These are phyloP conservation scores for Diplodia corticola DNA, from an alignment of 2,329 filamentous ascomycete genomes.

Conservation along the genomic window DNA sequence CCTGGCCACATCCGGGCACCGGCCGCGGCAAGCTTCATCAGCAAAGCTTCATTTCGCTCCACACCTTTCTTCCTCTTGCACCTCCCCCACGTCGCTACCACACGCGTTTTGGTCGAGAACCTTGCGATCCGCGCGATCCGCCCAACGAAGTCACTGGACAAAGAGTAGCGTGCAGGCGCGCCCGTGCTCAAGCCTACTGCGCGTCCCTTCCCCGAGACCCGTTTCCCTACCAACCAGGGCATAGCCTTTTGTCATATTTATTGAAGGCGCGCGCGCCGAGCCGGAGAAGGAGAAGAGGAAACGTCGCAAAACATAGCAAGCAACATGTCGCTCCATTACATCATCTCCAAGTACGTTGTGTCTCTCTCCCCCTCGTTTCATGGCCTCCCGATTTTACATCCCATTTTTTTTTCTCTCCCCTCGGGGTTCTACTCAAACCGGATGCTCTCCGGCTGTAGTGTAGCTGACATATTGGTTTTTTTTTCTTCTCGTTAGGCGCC, in stretches of 20 bases:
- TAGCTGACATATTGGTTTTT: too few species aligned
- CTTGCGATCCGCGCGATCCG: background rate
- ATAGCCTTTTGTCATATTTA: background rate
- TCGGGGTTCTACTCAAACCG: background rate
- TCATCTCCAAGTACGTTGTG: conserved; percentile 47
- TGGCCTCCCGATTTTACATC: background rate
- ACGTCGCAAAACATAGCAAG: background rate
- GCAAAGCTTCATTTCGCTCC: background rate
- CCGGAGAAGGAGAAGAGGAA: too few species aligned
- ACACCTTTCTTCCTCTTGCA: background rate
- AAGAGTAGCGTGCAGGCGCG: background rate
- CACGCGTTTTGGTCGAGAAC: background rate
- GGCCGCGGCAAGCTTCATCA: background rate
- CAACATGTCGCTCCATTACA: conserved; percentile 40
- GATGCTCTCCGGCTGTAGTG: background rate
- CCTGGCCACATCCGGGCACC: background rate
- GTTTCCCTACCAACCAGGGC: background rate
- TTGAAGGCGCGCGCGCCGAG: background rate
- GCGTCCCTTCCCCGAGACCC: background rate
- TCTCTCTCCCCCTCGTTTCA: background rate
- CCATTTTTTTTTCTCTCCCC: background rate
- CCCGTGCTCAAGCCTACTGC: background rate
- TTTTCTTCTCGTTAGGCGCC: conserved; percentile 34
- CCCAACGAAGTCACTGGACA: background rate
- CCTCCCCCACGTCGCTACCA: background rate